These are phyloP conservation scores for Oidium heveae DNA, from an alignment of 2,329 filamentous ascomycete genomes.

Conservation along the genomic window DNA sequence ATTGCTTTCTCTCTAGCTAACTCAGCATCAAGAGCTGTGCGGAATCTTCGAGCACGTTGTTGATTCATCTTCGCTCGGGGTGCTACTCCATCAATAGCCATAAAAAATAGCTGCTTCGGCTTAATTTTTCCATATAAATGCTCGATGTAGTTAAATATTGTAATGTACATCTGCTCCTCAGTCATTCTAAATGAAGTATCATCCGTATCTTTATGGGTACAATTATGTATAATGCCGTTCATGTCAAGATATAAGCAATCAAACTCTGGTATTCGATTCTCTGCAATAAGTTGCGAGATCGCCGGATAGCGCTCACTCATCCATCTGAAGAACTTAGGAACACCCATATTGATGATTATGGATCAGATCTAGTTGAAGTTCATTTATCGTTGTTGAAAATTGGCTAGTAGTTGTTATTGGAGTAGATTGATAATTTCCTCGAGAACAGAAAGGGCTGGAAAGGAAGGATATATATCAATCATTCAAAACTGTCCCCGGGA, in stretches of 20 bases:
- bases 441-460: too few relatives aligned
- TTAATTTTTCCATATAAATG: conserved; percentile 98
- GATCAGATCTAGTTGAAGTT: neutral
- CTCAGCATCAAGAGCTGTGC: conserved; percentile 80
- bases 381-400: neutral
- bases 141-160: conserved; percentile 99
- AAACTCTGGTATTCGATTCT: conserved; percentile 97
- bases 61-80: conserved; percentile 99
- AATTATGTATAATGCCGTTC: conserved; percentile 99
- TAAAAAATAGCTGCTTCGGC: conserved; percentile 94
- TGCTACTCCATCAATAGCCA: conserved; percentile 95
- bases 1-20: conserved; percentile 80
- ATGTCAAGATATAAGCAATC: conserved; percentile 94
- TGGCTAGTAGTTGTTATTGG: too few relatives aligned
- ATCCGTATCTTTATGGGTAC: conserved; percentile 89
- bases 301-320: conserved; percentile 96
- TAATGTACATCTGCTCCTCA: conserved; percentile 98
- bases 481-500: too few relatives aligned
- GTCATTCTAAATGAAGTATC: conserved; percentile 78
- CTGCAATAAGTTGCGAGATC: conserved; percentile 93
- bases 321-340: conserved; percentile 42
- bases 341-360: conserved; percentile 19
- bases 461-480: too few relatives aligned
- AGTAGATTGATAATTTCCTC: too few relatives aligned
- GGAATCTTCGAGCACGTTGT: conserved; percentile 81